These are phyloP conservation scores for Viola odorata DNA, from an alignment of 345 rosid genomes.

Conservation along the genomic window DNA sequence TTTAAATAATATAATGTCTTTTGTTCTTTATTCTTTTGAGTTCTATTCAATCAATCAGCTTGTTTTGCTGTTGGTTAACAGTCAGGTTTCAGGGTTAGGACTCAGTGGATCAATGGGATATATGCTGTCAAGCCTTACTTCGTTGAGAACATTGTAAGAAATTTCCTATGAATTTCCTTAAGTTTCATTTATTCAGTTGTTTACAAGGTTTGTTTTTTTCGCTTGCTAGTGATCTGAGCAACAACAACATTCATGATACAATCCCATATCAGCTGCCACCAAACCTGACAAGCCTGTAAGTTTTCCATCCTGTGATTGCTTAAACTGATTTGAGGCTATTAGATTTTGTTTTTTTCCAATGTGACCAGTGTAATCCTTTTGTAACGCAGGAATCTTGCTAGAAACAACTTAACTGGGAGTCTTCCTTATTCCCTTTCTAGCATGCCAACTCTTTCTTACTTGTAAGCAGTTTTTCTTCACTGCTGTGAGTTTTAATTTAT, in stretches of 20 bases:
- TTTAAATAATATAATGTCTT: background rate
- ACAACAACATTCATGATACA: constrained; percentile 72
- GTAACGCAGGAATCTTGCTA: constrained; percentile 78
- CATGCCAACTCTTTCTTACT: constrained; percentile 61
- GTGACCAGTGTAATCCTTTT: constrained; percentile 7
- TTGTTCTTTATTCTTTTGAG: background rate
- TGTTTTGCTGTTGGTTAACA: constrained; percentile 27
- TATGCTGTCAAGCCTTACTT: constrained; percentile 60
- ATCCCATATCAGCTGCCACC: constrained; percentile 95
- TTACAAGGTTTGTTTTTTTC: constrained; percentile 16
- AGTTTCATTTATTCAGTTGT: constrained; percentile 14
- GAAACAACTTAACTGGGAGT: constrained; percentile 77
- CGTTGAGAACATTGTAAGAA: constrained; percentile 70
- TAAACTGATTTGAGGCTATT: constrained; percentile 8
- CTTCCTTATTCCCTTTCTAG: constrained; percentile 84
- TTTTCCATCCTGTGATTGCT: constrained; percentile 16
- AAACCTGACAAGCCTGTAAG: constrained; percentile 91
- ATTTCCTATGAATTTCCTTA: background rate
- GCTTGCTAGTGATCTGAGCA: constrained; percentile 69
- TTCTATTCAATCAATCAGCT: constrained; percentile 9
- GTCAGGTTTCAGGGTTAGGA: constrained; percentile 74
- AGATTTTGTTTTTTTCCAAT: constrained; percentile 5
- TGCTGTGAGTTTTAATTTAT: constrained; percentile 13
- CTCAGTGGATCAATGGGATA: constrained; percentile 89
- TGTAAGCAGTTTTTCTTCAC: constrained; percentile 54